A percentile compares a stretch with the other conserved stretches of the same genome.
Evolutionary conservation across 257 asterid genomes (phyloP).

Genomic region (Forsythia suspensa): DNA sequence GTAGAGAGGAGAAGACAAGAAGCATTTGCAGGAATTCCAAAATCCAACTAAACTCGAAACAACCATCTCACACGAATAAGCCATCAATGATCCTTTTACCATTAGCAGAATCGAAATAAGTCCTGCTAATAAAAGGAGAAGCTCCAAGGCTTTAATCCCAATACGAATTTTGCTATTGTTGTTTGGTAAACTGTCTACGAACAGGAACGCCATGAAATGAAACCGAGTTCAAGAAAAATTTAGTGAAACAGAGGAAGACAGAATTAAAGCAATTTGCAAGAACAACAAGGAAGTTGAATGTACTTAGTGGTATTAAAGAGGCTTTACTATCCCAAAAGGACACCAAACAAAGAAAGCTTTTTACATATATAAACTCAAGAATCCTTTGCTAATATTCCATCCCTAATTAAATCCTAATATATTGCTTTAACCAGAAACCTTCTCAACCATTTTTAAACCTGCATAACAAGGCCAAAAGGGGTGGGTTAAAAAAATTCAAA

Average conservation of each 20-base stretch:
- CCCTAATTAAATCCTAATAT: conserved; percentile 5
- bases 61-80: conserved; percentile 27
- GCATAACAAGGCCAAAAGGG: background rate
- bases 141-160: conserved; percentile 38
- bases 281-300: background rate
- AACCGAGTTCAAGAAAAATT: background rate
- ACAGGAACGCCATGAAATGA: conserved; percentile 35
- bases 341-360: conserved; percentile 2
- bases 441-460: background rate
- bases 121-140: conserved; percentile 47
- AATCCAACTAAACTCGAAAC: conserved; percentile 27
- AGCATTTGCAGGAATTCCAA: conserved; percentile 30
- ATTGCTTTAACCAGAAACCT: conserved; percentile 16
- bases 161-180: conserved; percentile 34
- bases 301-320: background rate
- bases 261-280: background rate
- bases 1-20: conserved; percentile 47
- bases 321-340: background rate
- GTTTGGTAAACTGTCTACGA: conserved; percentile 27
- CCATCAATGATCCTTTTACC: conserved; percentile 33
- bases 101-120: conserved; percentile 31
- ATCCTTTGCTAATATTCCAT: conserved; percentile 21
- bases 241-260: background rate
- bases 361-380: conserved; percentile 9
- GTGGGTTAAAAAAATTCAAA: background rate